Base-by-base conservation (phyloP, 495 filamentous ascomycete genomes). In the Massariosphaeria phaeospora region DNA sequence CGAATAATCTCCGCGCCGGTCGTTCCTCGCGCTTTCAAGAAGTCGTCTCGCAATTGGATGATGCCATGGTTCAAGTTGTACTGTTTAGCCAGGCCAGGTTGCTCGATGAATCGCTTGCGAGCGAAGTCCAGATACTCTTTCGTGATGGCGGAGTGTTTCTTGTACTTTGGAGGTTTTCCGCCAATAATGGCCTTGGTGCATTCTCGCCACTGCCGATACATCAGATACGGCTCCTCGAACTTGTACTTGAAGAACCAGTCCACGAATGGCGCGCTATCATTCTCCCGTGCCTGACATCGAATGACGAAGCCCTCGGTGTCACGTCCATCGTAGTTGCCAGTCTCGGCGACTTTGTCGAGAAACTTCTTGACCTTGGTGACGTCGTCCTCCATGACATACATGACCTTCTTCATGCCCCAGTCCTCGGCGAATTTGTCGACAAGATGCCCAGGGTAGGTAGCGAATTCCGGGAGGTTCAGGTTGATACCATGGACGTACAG, bases 211-310 rank as follows among this genome's bases (percentile, higher is more conserved):
- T 97, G 94, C 29, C 93, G 82, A 66, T 96, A 98, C 88, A 98
- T 88, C 59, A 98, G 72, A 68, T 98, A 98, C 0, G 93, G 93
- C 72, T 98, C 94, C 67, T 98, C 93, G 47, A 97, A 98, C 73
- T 98, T 98, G 78, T 89, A 98, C 69, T 98, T 98, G 83, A 97
- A 98, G 72, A 98, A 97, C 91, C 91, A 98, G 68, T 97, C 88
- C 15, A 78, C 73, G 71, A 81, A 93, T 0, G 70, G 59, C 34
- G 67, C 69, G 1, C 64, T 63, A 10, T 72, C 72, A 9, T 66
- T 70, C 18, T 77, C 68, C 46, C 76, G 75, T 55, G 82, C 79
- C 66, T 88, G 84, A 72, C 93, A 97, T 48, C 93, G 84, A 52
- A 98, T 86, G 48, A 98, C 93, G 60, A 98, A 98, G 2, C 93